Conservation (phyloP, 2,329 filamentous ascomycete genomes). For the Scedosporium apiospermum region DNA sequence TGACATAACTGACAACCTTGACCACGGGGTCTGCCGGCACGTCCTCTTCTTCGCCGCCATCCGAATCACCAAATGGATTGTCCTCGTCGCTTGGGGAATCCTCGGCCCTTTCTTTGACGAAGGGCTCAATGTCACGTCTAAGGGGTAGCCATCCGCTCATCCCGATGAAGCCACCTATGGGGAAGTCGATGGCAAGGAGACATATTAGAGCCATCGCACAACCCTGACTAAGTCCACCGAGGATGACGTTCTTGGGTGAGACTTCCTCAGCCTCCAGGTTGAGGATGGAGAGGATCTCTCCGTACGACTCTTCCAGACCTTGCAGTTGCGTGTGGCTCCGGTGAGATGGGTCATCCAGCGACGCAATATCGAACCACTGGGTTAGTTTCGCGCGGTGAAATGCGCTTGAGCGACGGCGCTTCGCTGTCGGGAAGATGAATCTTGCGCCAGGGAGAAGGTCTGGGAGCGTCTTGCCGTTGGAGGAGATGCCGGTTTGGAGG, state of each 20-base stretch:
- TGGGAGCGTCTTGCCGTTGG: conserved; percentile 20
- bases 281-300: conserved; percentile 24
- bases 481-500: conserved; percentile 17
- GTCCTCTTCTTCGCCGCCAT: conserved; percentile 9
- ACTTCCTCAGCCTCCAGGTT: conserved; percentile 20
- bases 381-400: conserved; percentile 32
- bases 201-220: conserved; percentile 35
- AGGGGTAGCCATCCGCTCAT: conserved; percentile 38
- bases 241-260: conserved; percentile 28
- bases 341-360: conserved; percentile 27
- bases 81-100: conserved; percentile 10
- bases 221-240: conserved; percentile 45
- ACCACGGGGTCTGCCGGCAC: background rate
- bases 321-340: conserved; percentile 31
- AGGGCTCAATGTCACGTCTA: conserved; percentile 20
- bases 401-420: conserved; percentile 29
- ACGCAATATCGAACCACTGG: conserved; percentile 43
- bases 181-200: conserved; percentile 26
- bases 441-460: conserved; percentile 25
- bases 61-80: conserved; percentile 12
- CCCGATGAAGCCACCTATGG: conserved; percentile 32
- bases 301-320: conserved; percentile 31
- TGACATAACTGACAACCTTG: background rate
- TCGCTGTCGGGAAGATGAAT: conserved; percentile 42
- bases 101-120: conserved; percentile 11